Base-by-base conservation (phyloP, 352 stramenopile species). In the Globisporangium canariense region DNA sequence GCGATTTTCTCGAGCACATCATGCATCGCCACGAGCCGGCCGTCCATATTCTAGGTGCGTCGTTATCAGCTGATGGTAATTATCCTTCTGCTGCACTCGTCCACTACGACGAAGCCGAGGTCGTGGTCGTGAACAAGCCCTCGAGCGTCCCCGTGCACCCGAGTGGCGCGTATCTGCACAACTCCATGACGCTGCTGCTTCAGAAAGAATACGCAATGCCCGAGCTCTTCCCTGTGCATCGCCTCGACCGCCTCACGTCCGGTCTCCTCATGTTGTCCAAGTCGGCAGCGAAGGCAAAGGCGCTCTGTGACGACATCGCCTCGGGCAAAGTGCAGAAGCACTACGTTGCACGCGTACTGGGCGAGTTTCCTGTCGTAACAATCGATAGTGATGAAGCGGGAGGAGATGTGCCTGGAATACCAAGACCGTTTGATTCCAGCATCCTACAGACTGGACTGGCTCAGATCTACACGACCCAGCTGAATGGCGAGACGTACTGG, bases 21-120 rank as follows among this genome's bases (percentile, higher is more conserved):
- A 84, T 97, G 40, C 94, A 98, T 86, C 90, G 94, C 34, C 94
- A 98, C 70, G 96, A 99, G 74, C 94, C 96, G 20, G 81, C 77
- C 36, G 86, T 98, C 3, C 79, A 86, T 65, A 75, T 28, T 52
- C 71, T 14, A 30, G 50, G 61, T 40, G 43, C 25, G 47, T n/a
- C 34, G 6, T 36, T 11, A 30, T n/a, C 16, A 46, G 11, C 40
- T 46, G 40, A 20, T 46, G 40, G 14, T 46, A 13, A 14, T 4
- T 16, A 25, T 13, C 8, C 28, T 46, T 64, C 71, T 3, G 52
- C 60, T 10, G 66, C 79, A 28, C 20, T 62, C 28, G 74, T 96
- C 58, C 69, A 81, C 25, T 59, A 70, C 47, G 73, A 91, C 55
- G 74, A 76, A 14, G 69, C 70, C 22, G 75, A 83, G 41, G 56